Evolutionary conservation across 2,329 filamentous ascomycete species (phyloP).

Genomic region (Colletotrichum brevisporum): DNA sequence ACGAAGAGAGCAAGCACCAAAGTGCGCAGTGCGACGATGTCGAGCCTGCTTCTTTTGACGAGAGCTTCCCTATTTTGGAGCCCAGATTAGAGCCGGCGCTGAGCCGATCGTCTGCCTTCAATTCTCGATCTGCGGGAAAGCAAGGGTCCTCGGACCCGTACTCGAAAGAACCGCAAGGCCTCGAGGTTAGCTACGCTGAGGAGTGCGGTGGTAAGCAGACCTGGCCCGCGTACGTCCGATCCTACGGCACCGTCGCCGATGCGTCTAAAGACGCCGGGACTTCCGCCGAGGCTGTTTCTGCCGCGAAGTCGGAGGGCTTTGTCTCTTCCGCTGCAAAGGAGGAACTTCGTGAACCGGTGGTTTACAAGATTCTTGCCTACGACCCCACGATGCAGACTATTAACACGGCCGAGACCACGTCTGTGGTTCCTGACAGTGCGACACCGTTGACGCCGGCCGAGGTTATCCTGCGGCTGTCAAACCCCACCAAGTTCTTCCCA

Average conservation of each 20-base stretch:
- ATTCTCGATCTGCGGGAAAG: constrained; percentile 19
- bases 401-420: constrained; percentile 72
- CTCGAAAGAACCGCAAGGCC: constrained; percentile 61
- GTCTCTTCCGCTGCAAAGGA: constrained; percentile 8
- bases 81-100: constrained; percentile 50
- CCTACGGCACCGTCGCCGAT: constrained; percentile 45
- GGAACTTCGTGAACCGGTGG: constrained; percentile 41
- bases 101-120: constrained; percentile 43
- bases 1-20: constrained; percentile 25
- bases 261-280: constrained; percentile 22
- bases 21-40: constrained; percentile 46
- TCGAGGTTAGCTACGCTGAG: constrained; percentile 62
- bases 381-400: constrained; percentile 71
- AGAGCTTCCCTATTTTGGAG: constrained; percentile 56
- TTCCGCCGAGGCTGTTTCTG: constrained; percentile 3
- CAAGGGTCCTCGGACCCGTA: constrained; percentile 53
- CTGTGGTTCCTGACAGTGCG: constrained; percentile 64
- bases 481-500: constrained; percentile 76
- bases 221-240: constrained; percentile 54
- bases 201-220: constrained; percentile 56
- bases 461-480: constrained; percentile 71
- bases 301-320: not conserved
- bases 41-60: constrained; percentile 56
- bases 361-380: constrained; percentile 78
- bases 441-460: constrained; percentile 70